These are phyloP conservation scores for Apiospora kogelbergensis DNA, from an alignment of 2,329 filamentous ascomycete species.

Conservation along the genomic window DNA sequence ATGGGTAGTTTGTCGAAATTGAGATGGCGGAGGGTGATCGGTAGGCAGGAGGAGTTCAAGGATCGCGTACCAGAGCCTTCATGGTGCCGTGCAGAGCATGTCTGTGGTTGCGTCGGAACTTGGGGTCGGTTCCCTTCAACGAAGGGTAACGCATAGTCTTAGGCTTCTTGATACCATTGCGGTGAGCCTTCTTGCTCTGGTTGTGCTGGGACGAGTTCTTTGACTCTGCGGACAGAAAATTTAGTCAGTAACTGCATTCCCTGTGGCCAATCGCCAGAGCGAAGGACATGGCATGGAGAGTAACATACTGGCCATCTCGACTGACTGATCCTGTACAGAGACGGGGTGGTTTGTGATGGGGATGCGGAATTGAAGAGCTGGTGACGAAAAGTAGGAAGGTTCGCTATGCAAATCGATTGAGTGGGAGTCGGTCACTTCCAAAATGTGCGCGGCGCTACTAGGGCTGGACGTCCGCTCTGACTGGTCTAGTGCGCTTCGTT, in stretches of 20 bases:
- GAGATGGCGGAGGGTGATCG: background rate
- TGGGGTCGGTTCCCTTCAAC: conserved; percentile 97
- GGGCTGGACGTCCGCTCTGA: conserved; percentile 1
- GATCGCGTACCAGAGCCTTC: conserved; percentile 82
- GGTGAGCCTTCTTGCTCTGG: conserved; percentile 97
- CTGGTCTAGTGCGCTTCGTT: conserved; percentile 6
- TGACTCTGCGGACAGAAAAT: conserved; percentile 67
- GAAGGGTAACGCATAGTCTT: conserved; percentile 99
- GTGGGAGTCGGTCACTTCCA: background rate
- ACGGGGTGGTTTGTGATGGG: conserved; percentile 11
- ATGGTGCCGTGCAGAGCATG: conserved; percentile 99
- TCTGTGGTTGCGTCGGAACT: conserved; percentile 99
- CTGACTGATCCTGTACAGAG: conserved; percentile 21
- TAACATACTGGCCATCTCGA: conserved; percentile 67
- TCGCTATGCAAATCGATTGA: conserved; percentile 6
- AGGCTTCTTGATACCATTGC: conserved; percentile 99
- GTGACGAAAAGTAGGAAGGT: conserved; percentile 4
- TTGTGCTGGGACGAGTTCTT: conserved; percentile 99
- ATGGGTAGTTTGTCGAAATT: conserved; percentile 22
- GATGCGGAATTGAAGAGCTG: conserved; percentile 5
- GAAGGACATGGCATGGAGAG: background rate
- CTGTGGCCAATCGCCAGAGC: background rate
- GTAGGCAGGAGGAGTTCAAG: background rate
- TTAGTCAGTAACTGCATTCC: conserved; percentile 26
- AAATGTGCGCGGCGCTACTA: conserved; percentile 6